These are phyloP conservation scores for Amborella trichopoda DNA, from an alignment of 164 flowering plant genomes.

Conservation along the genomic window DNA sequence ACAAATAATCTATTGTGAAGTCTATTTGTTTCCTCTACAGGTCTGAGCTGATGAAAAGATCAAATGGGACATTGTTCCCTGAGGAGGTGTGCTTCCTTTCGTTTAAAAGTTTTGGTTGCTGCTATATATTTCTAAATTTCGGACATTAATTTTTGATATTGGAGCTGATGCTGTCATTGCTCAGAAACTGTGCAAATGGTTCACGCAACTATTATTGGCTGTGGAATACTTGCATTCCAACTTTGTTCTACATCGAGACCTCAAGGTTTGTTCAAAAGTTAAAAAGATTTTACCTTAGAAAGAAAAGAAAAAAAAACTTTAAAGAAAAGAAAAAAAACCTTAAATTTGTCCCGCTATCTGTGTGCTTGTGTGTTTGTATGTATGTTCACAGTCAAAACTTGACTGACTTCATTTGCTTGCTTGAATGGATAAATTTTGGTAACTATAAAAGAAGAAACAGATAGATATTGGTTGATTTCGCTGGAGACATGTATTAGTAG, in stretches of 20 bases:
- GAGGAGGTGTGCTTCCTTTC: slow-evolving; percentile 59
- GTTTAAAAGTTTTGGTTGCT: neutral
- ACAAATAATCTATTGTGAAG: neutral
- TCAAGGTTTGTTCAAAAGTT: slow-evolving; percentile 64
- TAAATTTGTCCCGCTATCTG: too few relatives aligned
- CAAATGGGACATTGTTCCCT: slow-evolving; percentile 72
- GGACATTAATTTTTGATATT: neutral
- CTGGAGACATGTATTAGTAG: too few relatives aligned
- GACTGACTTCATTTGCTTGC: too few relatives aligned
- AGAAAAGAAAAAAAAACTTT: too few relatives aligned
- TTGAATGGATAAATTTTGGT: too few relatives aligned
- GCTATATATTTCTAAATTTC: neutral
- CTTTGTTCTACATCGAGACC: slow-evolving; percentile 84
- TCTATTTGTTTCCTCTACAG: slow-evolving; percentile 19
- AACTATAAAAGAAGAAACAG: too few relatives aligned
- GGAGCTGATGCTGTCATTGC: neutral
- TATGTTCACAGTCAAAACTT: too few relatives aligned
- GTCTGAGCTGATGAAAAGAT: slow-evolving; percentile 90
- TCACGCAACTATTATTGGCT: slow-evolving; percentile 77
- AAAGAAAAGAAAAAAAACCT: too few relatives aligned
- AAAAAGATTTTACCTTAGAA: too few relatives aligned
- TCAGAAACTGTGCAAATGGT: slow-evolving; percentile 76
- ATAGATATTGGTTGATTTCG: too few relatives aligned
- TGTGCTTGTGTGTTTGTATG: too few relatives aligned
- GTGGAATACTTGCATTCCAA: slow-evolving; percentile 92